These are phyloP conservation scores for Mangifera indica DNA, from an alignment of 345 rosid genomes.

Conservation along the genomic window DNA sequence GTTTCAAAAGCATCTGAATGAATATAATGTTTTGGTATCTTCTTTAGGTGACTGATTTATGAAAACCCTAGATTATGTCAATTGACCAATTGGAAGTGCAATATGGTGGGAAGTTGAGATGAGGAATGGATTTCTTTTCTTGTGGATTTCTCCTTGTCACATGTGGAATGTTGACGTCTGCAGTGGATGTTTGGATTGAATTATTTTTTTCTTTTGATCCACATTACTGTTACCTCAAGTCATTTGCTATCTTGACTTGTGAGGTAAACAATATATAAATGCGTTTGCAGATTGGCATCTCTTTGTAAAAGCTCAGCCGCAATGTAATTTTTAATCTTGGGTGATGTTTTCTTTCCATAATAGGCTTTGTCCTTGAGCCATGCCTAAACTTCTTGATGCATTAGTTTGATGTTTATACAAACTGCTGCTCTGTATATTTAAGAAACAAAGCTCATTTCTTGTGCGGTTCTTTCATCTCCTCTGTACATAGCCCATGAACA, in stretches of 20 bases:
- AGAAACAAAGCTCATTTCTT: neutral
- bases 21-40: constrained; percentile 47
- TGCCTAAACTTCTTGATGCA: neutral
- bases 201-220: neutral
- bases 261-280: neutral
- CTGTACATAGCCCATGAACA: no score
- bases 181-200: neutral
- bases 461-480: no score
- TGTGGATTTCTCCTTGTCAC: neutral
- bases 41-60: constrained; percentile 25
- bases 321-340: neutral
- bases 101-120: neutral
- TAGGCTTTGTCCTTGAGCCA: neutral
- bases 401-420: neutral
- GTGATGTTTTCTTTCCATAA: neutral
- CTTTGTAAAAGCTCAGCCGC: constrained; percentile 5
- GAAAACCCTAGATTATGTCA: neutral
- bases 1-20: constrained; percentile 50
- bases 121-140: neutral
- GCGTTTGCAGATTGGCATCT: neutral
- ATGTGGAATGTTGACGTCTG: neutral
- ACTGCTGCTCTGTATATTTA: no score
- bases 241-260: constrained; percentile 1
- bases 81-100: neutral
- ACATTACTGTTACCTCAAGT: neutral